Conservation (phyloP, 2,329 filamentous ascomycete genomes). For the Ascochyta viciae-villosae region DNA sequence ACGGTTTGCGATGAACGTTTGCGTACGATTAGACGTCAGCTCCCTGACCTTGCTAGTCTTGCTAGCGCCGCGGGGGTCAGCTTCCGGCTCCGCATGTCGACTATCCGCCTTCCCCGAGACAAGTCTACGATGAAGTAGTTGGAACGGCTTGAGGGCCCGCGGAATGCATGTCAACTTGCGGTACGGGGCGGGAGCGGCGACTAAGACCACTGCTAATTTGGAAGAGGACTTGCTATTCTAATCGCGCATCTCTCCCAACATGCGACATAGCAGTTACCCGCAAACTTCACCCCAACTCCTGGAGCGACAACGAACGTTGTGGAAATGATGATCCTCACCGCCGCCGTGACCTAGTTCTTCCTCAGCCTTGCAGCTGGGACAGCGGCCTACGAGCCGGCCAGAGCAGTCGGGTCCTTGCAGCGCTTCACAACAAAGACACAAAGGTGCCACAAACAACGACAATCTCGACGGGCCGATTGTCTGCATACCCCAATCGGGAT, state of each 20-base stretch:
- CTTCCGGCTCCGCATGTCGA: conserved; percentile 9
- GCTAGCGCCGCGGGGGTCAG: conserved; percentile 7
- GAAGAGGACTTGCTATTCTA: not conserved
- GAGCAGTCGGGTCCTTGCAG: not conserved
- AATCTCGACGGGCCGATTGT: conserved; percentile 6
- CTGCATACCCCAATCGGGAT: not conserved
- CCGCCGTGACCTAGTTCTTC: too few relatives aligned
- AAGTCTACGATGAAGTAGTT: conserved; percentile 1
- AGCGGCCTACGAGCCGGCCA: not conserved
- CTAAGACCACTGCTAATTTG: not conserved
- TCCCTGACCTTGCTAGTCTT: conserved; percentile 10
- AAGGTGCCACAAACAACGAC: conserved; percentile 1
- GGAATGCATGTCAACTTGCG: not conserved
- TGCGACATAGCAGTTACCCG: not conserved
- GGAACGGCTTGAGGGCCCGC: not conserved
- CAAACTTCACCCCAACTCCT: too few relatives aligned
- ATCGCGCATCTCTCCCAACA: not conserved
- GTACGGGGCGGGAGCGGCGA: not conserved
- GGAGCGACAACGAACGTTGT: not conserved
- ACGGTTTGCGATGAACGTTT: not conserved
- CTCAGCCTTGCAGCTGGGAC: not conserved
- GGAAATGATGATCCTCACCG: not conserved
- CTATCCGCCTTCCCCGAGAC: conserved; percentile 13
- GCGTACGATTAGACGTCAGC: conserved; percentile 5
- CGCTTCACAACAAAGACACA: not conserved